Conservation (phyloP, 1,139 yeast species). For the Eremothecium sinecaudum region DNA sequence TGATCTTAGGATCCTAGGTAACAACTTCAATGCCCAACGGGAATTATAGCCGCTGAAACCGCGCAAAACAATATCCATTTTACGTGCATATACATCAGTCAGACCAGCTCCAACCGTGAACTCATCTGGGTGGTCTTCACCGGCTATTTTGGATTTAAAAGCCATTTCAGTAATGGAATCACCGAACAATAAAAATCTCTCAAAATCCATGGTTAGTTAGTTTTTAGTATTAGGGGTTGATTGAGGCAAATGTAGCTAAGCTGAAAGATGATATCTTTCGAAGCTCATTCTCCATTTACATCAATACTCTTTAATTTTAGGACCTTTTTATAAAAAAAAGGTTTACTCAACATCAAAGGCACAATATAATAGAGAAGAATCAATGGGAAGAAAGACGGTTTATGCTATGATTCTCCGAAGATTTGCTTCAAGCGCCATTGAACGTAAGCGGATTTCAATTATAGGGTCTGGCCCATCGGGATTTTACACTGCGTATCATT, state of each 20-base stretch:
- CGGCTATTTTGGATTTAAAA: slow-evolving; percentile 29
- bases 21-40: slow-evolving; percentile 39
- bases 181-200: slow-evolving; percentile 53
- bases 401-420: too few relatives aligned
- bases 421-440: slow-evolving; percentile 5
- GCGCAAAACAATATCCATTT: slow-evolving; percentile 47
- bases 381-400: too few relatives aligned
- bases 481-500: slow-evolving; percentile 75
- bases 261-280: too few relatives aligned
- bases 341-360: too few relatives aligned
- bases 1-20: slow-evolving; percentile 39
- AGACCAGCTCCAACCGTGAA: slow-evolving; percentile 48
- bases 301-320: too few relatives aligned
- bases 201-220: slow-evolving; percentile 28
- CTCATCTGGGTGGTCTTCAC: slow-evolving; percentile 21
- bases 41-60: slow-evolving; percentile 60
- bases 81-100: slow-evolving; percentile 40
- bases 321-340: too few relatives aligned
- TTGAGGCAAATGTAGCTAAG: too few relatives aligned
- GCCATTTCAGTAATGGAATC: slow-evolving; percentile 59
- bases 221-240: too few relatives aligned
- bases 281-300: too few relatives aligned
- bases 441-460: slow-evolving; percentile 37
- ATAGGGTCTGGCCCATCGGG: slow-evolving; percentile 98
- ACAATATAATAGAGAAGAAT: too few relatives aligned